Evolutionary conservation across 139 green algal species (phyloP), one percentile per base, ranked within the genome.

Genomic region (Nannochloris sp.): DNA sequence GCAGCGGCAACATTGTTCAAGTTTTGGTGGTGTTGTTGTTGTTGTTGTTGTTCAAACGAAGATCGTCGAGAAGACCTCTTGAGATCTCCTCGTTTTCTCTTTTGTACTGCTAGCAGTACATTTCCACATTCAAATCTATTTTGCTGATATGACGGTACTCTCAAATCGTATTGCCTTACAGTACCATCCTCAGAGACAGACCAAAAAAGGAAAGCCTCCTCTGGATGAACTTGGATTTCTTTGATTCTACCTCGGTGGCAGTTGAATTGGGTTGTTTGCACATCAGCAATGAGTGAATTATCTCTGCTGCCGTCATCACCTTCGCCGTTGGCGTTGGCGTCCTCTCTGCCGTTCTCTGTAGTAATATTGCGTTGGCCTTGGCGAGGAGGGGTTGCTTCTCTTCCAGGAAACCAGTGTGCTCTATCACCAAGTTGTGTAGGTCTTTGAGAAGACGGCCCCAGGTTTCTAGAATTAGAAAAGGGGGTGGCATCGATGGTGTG

Each of bases 181-280:
- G 47, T 65, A 15, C 89, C 89, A 61, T 97, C 90, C 67, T 96
- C 89, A 4, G 65, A 66, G 6, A 72, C 87, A 4, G 81, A 91
- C 88, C 88, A 97, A 72, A 96, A 96, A 34, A 89, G 71, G 65
- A 89, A 75, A 2, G 90, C 85, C 54, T 93, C 86, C 4, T 67
- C 23, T 1, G 81, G 76, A 45, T 83, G 85, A 51, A 92, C 78
- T 27, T 87, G 81, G 30, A 96, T 85, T 6, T 85, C 80, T 78
- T 95, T 95, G 53, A 95, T 85, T 4, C 87, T 64, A n/a, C 74
- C 72, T 6, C 58, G 72, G 47, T 95, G 87, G 58, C 79, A 91
- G 24, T 64, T 34, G 55, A 71, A 91, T 3, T 82, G 56, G 3
- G 61, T 71, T 15, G 64, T 87, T 27, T 65, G 70, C 19, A 19